Conservation (phyloP, 1,284 basidiomycete species). For the Ganoderma multipileum region DNA sequence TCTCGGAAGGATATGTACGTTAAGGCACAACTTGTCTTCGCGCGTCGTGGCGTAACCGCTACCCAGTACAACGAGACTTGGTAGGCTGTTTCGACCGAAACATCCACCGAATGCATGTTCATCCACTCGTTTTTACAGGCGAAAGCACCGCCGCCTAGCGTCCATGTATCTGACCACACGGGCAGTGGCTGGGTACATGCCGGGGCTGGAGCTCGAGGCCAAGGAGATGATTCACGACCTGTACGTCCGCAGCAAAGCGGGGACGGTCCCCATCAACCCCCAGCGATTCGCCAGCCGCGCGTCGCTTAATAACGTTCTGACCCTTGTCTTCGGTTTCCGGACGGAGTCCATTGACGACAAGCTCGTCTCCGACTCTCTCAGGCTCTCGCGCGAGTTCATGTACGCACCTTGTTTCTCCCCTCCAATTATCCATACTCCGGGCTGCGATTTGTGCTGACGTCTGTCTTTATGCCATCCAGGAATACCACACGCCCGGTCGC, state of each 20-base stretch:
- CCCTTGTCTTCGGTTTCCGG: slow-evolving; percentile 45
- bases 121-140: not conserved
- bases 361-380: slow-evolving; percentile 40
- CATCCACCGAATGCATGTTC: not conserved
- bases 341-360: slow-evolving; percentile 45
- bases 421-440: too few species aligned
- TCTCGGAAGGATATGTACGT: slow-evolving; percentile 49
- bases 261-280: slow-evolving; percentile 45
- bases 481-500: slow-evolving; percentile 43
- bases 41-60: slow-evolving; percentile 49
- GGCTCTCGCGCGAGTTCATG: slow-evolving; percentile 27
- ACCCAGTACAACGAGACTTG: slow-evolving; percentile 49
- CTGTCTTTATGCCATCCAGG: slow-evolving; percentile 12
- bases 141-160: slow-evolving; percentile 47
- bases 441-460: not conserved
- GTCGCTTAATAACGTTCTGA: slow-evolving; percentile 48
- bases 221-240: slow-evolving; percentile 44
- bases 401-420: not conserved
- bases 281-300: slow-evolving; percentile 39
- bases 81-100: not conserved
- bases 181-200: slow-evolving; percentile 42
- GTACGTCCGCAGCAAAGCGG: slow-evolving; percentile 40
- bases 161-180: slow-evolving; percentile 40
- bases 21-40: slow-evolving; percentile 49
- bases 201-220: slow-evolving; percentile 45